A percentile compares a stretch with the other conserved stretches of the same genome.
phyloP scores from a whole-genome alignment of 1,284 basidiomycete genomes.

The Phenoliferia sp. region DNA sequence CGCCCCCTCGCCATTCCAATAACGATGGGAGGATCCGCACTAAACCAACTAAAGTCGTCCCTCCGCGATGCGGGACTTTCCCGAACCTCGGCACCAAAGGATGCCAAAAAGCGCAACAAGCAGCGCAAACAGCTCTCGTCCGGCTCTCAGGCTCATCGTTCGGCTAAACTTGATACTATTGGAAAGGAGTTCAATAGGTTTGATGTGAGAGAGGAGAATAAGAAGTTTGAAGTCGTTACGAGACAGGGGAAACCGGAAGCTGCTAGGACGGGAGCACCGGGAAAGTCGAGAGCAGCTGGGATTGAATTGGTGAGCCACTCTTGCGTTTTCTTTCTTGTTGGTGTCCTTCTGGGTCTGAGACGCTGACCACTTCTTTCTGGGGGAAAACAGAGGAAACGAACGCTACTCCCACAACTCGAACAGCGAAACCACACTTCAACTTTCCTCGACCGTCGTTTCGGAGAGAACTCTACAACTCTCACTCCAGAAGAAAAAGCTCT shows the following conservation, averaged over 20 bases:
- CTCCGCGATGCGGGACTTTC: slow-evolving; percentile 69
- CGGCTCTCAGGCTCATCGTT: slow-evolving; percentile 33
- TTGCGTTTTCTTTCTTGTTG: neutral
- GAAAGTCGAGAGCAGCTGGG: slow-evolving; percentile 79
- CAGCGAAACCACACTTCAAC: slow-evolving; percentile 77
- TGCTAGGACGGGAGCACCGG: slow-evolving; percentile 75
- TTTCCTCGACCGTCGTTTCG: slow-evolving; percentile 89
- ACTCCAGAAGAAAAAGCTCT: slow-evolving; percentile 94
- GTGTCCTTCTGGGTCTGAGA: neutral
- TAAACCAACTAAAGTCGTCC: slow-evolving; percentile 79
- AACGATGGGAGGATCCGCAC: slow-evolving; percentile 62
- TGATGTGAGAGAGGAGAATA: slow-evolving; percentile 80
- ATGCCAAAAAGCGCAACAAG: slow-evolving; percentile 60
- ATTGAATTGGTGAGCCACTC: slow-evolving; percentile 67
- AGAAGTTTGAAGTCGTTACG: slow-evolving; percentile 35
- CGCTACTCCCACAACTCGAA: slow-evolving; percentile 72
- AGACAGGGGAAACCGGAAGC: slow-evolving; percentile 77
- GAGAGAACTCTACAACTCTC: slow-evolving; percentile 87
- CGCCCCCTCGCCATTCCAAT: too few species aligned
- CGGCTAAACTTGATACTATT: slow-evolving; percentile 70
- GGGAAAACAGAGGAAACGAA: slow-evolving; percentile 49
- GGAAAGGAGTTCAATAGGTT: slow-evolving; percentile 85
- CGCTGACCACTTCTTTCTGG: neutral
- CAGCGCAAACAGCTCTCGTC: slow-evolving; percentile 41
- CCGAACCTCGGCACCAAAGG: slow-evolving; percentile 50